Conservation (phyloP, 2,329 filamentous ascomycete species). For the Aspergillus texensis region DNA sequence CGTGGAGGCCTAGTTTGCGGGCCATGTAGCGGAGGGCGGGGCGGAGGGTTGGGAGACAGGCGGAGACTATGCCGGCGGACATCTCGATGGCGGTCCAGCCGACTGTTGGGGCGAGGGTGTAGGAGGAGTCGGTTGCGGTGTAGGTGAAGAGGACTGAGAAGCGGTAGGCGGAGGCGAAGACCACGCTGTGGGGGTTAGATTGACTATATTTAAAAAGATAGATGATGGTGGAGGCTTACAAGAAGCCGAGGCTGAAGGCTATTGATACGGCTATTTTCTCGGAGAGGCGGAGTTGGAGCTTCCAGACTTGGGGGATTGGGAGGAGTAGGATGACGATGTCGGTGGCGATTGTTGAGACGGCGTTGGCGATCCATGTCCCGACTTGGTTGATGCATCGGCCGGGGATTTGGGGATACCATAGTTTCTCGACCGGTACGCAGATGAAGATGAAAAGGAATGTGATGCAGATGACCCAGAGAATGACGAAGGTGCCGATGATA, state of each 20-base stretch:
- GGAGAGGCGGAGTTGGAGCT: conserved; percentile 25
- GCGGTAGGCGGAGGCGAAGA: conserved; percentile 31
- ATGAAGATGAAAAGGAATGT: conserved; percentile 34
- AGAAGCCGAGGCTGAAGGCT: conserved; percentile 28
- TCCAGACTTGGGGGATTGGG: conserved; percentile 32
- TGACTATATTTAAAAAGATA: no score
- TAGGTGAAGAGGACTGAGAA: conserved; percentile 32
- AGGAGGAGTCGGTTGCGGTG: conserved; percentile 24
- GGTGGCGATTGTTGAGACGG: conserved; percentile 26
- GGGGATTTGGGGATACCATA: conserved; percentile 30
- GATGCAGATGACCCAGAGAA: conserved; percentile 31
- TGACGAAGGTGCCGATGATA: conserved; percentile 27
- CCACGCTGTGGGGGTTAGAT: conserved; percentile 20
- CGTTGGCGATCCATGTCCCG: conserved; percentile 31
- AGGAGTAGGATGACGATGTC: conserved; percentile 30
- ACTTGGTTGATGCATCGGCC: conserved; percentile 33
- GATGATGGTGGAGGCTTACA: conserved; percentile 16
- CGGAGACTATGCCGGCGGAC: conserved; percentile 32
- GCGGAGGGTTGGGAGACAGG: conserved; percentile 30
- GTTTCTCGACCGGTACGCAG: conserved; percentile 32
- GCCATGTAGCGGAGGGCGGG: conserved; percentile 26
- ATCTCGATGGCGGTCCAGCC: conserved; percentile 35
- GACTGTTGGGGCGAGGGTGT: conserved; percentile 31
- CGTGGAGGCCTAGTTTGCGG: conserved; percentile 22
- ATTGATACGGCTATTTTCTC: conserved; percentile 27